Conservation (phyloP, 768 basidiomycete genomes). For the Boletales sp. region DNA sequence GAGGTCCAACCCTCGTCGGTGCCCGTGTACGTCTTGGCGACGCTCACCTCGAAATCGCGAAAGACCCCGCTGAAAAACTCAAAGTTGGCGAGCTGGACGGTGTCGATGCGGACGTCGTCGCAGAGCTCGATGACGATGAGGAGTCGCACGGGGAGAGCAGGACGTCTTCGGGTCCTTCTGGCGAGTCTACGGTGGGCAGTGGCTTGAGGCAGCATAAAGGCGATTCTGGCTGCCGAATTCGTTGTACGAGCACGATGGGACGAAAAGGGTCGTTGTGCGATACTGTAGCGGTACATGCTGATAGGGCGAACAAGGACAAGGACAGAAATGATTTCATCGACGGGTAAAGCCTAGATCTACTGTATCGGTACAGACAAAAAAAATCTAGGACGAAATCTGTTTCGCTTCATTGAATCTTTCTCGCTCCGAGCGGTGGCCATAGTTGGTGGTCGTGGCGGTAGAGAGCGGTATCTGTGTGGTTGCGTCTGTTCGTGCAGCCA, state of each 20-base stretch:
- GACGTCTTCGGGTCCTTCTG: constrained; percentile 52
- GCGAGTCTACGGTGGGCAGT: constrained; percentile 30
- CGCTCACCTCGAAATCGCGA: constrained; percentile 85
- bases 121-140: constrained; percentile 92
- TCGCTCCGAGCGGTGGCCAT: no score
- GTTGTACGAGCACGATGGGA: constrained; percentile 48
- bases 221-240: constrained; percentile 42
- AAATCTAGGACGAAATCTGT: no score
- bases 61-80: constrained; percentile 98
- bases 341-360: no score
- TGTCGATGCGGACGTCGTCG: constrained; percentile 96
- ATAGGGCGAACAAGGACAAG: constrained; percentile 32
- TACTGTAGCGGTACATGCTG: constrained; percentile 27
- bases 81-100: constrained; percentile 92
- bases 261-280: constrained; percentile 59
- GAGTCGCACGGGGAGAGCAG: constrained; percentile 87
- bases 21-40: constrained; percentile 73
- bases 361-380: no score
- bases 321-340: no score
- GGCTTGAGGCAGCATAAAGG: constrained; percentile 72
- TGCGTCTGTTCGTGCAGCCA: no score
- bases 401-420: no score
- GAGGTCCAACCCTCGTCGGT: constrained; percentile 61
- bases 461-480: no score
- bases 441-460: no score